Conservation (phyloP, 805 yeast species). For the Hermanozyma aechmeae region DNA sequence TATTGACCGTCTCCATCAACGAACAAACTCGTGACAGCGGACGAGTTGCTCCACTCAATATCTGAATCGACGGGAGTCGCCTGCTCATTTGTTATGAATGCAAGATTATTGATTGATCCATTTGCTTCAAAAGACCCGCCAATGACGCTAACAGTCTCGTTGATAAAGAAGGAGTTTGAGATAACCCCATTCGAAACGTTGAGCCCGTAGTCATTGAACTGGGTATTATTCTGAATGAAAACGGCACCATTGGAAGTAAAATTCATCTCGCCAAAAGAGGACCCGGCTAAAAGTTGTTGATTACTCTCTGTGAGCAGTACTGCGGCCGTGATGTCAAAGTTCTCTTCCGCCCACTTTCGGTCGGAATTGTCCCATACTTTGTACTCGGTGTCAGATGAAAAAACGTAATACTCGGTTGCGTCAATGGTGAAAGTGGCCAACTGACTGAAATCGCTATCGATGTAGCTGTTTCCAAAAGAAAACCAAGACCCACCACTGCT, state of each 20-base stretch:
- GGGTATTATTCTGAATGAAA: constrained; percentile 10
- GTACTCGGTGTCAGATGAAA: constrained; percentile 19
- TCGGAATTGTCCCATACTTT: constrained; percentile 34
- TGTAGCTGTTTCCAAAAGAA: constrained; percentile 28
- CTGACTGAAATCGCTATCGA: constrained; percentile 15
- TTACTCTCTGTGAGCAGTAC: constrained; percentile 10
- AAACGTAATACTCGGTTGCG: constrained; percentile 31
- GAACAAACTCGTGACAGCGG: constrained; percentile 22
- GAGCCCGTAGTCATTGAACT: constrained; percentile 15
- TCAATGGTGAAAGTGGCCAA: constrained; percentile 28
- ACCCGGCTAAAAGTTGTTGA: constrained; percentile 27
- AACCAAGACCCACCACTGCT: constrained; percentile 32
- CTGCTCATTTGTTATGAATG: constrained; percentile 14
- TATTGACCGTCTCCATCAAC: constrained; percentile 22
- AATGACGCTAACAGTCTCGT: constrained; percentile 41
- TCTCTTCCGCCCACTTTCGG: constrained; percentile 22
- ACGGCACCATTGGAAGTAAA: constrained; percentile 18
- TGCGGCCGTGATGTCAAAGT: constrained; percentile 19
- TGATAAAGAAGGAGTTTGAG: constrained; percentile 32
- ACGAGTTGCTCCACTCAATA: constrained; percentile 15
- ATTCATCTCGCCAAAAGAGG: constrained; percentile 26
- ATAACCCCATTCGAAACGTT: constrained; percentile 14
- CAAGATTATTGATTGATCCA: constrained; percentile 16
- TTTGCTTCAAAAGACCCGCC: constrained; percentile 48
- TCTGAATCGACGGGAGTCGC: constrained; percentile 14